Conservation (phyloP, 257 asterid species). For the Fraxinus excelsior region DNA sequence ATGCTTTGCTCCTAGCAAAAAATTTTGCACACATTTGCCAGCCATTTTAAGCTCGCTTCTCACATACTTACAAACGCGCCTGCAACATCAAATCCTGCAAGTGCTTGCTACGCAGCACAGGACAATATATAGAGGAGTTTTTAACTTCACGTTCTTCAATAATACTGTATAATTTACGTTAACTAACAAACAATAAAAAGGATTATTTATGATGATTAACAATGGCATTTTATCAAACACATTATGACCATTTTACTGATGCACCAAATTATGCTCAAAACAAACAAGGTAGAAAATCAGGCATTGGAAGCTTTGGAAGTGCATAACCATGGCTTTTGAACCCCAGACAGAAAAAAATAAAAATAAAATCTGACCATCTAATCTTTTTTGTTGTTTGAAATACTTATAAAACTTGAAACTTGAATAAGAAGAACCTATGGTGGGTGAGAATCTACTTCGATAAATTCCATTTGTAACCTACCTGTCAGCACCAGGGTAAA, state of each 20-base stretch:
- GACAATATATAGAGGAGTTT: no score
- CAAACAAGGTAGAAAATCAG: not conserved
- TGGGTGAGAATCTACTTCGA: no score
- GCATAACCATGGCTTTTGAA: not conserved
- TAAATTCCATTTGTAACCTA: no score
- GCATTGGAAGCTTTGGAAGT: not conserved
- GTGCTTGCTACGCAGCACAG: no score
- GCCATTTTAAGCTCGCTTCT: conserved; percentile 38
- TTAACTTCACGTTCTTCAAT: not conserved
- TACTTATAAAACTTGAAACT: no score
- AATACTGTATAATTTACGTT: not conserved
- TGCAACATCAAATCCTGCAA: not conserved
- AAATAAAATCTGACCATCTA: no score
- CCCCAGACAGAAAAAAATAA: not conserved
- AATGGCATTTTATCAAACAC: conserved; percentile 53
- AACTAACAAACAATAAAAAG: not conserved
- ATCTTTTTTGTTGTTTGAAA: no score
- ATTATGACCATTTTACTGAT: not conserved
- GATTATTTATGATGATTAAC: not conserved
- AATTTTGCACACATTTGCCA: conserved; percentile 20
- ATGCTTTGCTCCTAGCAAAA: conserved; percentile 30
- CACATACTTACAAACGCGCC: conserved; percentile 13
- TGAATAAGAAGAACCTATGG: no score
- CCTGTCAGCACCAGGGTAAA: not conserved
- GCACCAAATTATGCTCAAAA: not conserved